These are phyloP conservation scores for Pleurozium schreberi DNA, from an alignment of 225 moss, liverwort and hornwort genomes.

Conservation along the genomic window DNA sequence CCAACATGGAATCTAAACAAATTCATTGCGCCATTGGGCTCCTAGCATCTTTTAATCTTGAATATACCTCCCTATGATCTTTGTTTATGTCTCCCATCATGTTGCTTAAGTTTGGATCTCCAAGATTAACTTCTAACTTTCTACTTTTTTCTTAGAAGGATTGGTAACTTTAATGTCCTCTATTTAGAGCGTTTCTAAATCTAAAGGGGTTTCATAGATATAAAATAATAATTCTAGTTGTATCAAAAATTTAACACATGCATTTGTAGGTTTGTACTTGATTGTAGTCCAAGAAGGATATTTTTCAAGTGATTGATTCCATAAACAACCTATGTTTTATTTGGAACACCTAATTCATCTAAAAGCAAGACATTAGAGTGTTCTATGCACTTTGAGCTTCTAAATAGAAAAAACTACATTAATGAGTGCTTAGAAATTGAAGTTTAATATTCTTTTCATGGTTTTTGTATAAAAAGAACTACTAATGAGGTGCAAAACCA, in stretches of 20 bases:
- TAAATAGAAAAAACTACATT: not conserved
- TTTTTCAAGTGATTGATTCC: not conserved
- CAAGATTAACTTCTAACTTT: not conserved
- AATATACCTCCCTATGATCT: not conserved
- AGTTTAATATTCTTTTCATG: not conserved
- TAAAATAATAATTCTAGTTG: not conserved
- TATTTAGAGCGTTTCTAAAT: not conserved
- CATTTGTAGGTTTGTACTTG: not conserved
- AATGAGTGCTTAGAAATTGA: not conserved
- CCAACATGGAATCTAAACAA: rapidly evolving
- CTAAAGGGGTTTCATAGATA: not conserved
- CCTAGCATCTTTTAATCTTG: not conserved
- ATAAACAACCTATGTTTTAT: not conserved
- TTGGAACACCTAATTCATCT: not conserved
- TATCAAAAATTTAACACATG: rapidly evolving
- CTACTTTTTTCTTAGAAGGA: not conserved
- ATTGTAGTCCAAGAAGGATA: not conserved
- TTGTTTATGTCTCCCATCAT: not conserved
- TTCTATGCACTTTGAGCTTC: rapidly evolving
- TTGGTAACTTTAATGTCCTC: rapidly evolving
- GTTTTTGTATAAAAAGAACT: not conserved
- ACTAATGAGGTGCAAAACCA: not conserved
- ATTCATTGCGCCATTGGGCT: rapidly evolving
- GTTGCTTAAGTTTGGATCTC: not conserved
- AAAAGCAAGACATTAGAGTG: not conserved